These are phyloP conservation scores for Farysia itapuensis DNA, from an alignment of 1,284 basidiomycete genomes.

Conservation along the genomic window DNA sequence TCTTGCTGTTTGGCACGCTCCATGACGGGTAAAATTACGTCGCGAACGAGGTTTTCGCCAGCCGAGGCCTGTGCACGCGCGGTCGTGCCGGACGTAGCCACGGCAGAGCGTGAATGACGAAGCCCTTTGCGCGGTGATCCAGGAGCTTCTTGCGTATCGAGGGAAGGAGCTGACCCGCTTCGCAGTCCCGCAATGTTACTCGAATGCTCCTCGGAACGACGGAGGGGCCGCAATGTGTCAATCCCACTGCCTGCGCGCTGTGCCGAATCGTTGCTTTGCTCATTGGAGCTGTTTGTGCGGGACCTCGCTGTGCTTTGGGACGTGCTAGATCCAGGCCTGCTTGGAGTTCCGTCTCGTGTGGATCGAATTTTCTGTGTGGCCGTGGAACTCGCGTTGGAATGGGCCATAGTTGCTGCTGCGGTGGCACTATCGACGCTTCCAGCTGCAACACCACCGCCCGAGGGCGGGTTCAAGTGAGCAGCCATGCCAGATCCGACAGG, in stretches of 20 bases:
- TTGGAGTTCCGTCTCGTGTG: conserved; percentile 32
- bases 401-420: conserved; percentile 29
- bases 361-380: conserved; percentile 27
- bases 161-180: conserved; percentile 20
- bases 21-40: conserved; percentile 49
- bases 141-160: conserved; percentile 3
- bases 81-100: conserved; percentile 17
- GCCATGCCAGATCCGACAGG: conserved; percentile 13
- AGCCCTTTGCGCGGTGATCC: conserved; percentile 7
- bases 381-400: conserved; percentile 20
- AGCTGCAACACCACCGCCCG: conserved; percentile 12
- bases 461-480: conserved; percentile 20
- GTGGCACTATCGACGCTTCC: conserved; percentile 27
- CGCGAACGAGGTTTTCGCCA: conserved; percentile 38
- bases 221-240: conserved; percentile 86
- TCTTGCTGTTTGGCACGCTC: conserved; percentile 64
- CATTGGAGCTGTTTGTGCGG: conserved; percentile 60
- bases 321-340: conserved; percentile 13
- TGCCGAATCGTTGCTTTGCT: conserved; percentile 75
- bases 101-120: conserved; percentile 29
- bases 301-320: conserved; percentile 10
- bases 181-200: conserved; percentile 69
- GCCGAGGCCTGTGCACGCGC: conserved; percentile 26
- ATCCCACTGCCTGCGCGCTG: conserved; percentile 70
- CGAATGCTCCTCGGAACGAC: conserved; percentile 78